Evolutionary conservation across 2,329 filamentous ascomycete genomes (phyloP), one percentile per base, ranked within the genome.

Genomic region (Beauveria varroae): DNA sequence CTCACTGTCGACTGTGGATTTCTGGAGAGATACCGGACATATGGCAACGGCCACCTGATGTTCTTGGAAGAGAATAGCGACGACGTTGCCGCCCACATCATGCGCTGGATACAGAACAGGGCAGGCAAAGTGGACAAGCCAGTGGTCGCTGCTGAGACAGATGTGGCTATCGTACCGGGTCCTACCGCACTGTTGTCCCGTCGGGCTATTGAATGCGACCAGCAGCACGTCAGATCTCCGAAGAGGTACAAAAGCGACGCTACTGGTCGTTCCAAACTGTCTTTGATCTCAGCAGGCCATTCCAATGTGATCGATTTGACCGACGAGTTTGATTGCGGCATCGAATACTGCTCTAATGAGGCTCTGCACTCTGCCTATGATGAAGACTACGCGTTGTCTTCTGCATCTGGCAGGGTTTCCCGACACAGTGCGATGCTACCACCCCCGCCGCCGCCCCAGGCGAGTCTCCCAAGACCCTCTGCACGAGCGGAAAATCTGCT

Each of bases 1-100:
- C 74, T 79, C 1, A 62, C 66, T 0, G 73, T 76, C 1, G 72
- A 79, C 2, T 77, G 76, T 70, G 64, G 82, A 41, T 70, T 75
- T 55, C 71, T 86, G 50, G 75, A 72, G 0, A 68, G 78, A 0
- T 61, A 71, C 1, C 75, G 74, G 0, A 76, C 85, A 1, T 67
- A 70, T 24, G 83, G 83, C 0, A 86, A 86, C 62, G 82, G 80
- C 0, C 82, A 84, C 65, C 75, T 85, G 62, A 74, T 80, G 71
- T 81, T 82, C 51, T 66, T 84, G 40, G 81, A 84, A 71, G 75
- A 71, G 65, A 84, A 85, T 65, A 83, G 76, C 62, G 64, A 75
- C 37, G 66, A 73, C 0, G 73, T 83, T 58, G 78, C 76, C 2
- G 66, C 65, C 3, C 63, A 73, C 12, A 63, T 81, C 1, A 64